A percentile compares a stretch with the other conserved stretches of the same genome.
Evolutionary conservation across 2,329 filamentous ascomycete species (phyloP).

Genomic region (Rhinocladiella mackenziei): DNA sequence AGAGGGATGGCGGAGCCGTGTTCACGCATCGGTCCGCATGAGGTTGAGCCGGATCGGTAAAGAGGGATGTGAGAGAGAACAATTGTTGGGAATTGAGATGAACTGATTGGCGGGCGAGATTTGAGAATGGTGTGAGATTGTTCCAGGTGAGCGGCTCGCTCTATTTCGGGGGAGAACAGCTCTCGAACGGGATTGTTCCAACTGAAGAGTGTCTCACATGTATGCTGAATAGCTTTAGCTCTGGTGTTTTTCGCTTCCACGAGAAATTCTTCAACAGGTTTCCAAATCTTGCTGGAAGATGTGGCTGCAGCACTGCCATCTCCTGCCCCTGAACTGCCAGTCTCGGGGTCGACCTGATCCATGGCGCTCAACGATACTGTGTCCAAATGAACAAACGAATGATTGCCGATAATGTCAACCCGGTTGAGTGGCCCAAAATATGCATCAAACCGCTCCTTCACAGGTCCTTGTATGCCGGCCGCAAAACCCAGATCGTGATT

Average conservation of each 20-base stretch:
- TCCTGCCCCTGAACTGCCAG: slow-evolving; percentile 46
- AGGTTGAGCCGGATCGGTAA: slow-evolving; percentile 74
- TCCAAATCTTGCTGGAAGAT: slow-evolving; percentile 62
- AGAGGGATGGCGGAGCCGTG: slow-evolving; percentile 76
- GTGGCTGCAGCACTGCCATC: slow-evolving; percentile 38
- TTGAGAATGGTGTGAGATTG: background rate
- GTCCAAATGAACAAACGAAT: slow-evolving; percentile 91
- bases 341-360: slow-evolving; percentile 50
- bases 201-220: slow-evolving; percentile 15
- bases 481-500: slow-evolving; percentile 96
- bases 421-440: slow-evolving; percentile 91
- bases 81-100: slow-evolving; percentile 66
- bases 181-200: slow-evolving; percentile 8
- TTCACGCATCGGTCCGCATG: slow-evolving; percentile 83
- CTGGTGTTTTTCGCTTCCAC: slow-evolving; percentile 62
- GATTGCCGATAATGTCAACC: slow-evolving; percentile 87
- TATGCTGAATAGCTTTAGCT: slow-evolving; percentile 51
- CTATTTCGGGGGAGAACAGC: slow-evolving; percentile 9
- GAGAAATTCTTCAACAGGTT: slow-evolving; percentile 72
- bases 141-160: slow-evolving; percentile 1
- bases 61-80: slow-evolving; percentile 88
- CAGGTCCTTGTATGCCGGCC: slow-evolving; percentile 71
- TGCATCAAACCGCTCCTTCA: slow-evolving; percentile 76
- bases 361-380: slow-evolving; percentile 79
- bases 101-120: slow-evolving; percentile 7